Conservation (phyloP, 768 basidiomycete genomes). For the Collybia nuda region DNA sequence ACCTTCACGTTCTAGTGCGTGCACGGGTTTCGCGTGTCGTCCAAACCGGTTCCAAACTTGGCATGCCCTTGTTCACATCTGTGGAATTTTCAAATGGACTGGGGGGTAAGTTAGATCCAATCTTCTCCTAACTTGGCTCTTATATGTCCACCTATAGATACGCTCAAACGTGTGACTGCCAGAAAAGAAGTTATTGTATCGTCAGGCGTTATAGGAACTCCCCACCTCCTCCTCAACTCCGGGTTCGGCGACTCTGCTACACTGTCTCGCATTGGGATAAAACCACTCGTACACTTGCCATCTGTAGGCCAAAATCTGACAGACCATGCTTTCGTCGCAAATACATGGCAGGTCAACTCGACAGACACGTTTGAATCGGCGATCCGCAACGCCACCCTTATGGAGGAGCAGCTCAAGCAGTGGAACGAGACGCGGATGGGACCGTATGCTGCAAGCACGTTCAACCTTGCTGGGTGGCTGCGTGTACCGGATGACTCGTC, state of each 20-base stretch:
- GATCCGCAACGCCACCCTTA: slow-evolving; percentile 15
- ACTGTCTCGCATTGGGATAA: slow-evolving; percentile 16
- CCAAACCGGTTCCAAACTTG: slow-evolving; percentile 3
- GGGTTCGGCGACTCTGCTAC: slow-evolving; percentile 24
- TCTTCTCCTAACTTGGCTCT: not conserved
- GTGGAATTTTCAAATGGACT: not conserved
- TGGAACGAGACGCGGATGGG: slow-evolving; percentile 19
- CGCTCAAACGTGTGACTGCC: slow-evolving; percentile 18
- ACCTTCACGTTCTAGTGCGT: slow-evolving; percentile 25
- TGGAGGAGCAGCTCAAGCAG: slow-evolving; percentile 12
- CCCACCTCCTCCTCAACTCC: slow-evolving; percentile 26
- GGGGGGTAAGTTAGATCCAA: not conserved
- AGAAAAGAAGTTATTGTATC: slow-evolving; percentile 32
- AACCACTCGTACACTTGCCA: slow-evolving; percentile 24
- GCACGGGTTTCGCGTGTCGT: slow-evolving; percentile 21
- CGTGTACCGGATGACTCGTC: slow-evolving; percentile 20
- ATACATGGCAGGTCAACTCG: slow-evolving; percentile 24
- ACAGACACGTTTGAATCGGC: slow-evolving; percentile 24
- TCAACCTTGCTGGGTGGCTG: slow-evolving; percentile 20
- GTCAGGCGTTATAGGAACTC: slow-evolving; percentile 27
- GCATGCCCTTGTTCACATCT: not conserved
- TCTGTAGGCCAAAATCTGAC: slow-evolving; percentile 29
- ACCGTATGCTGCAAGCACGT: slow-evolving; percentile 16
- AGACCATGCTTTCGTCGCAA: slow-evolving; percentile 27
- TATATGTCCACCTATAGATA: not conserved